A percentile compares a stretch with the other conserved stretches of the same genome.
phyloP scores from a whole-genome alignment of 805 yeast genomes.

The Jamesozyma lodderae region DNA sequence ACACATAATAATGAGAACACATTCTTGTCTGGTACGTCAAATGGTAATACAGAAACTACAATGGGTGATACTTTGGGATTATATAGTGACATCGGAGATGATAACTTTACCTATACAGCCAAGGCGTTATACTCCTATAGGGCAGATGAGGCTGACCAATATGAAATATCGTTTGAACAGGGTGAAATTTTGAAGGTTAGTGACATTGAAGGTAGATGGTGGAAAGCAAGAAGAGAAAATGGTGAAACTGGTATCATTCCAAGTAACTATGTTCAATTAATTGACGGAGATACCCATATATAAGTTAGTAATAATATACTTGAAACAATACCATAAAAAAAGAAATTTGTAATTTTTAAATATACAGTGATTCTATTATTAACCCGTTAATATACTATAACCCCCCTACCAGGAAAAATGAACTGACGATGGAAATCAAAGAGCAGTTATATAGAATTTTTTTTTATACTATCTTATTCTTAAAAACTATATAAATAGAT shows the following conservation, averaged over 20 bases:
- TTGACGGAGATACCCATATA: conserved; percentile 28
- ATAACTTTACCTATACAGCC: conserved; percentile 69
- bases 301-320: conserved; percentile 5
- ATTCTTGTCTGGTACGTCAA: conserved; percentile 22
- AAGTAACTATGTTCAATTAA: conserved; percentile 78
- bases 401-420: too few relatives aligned
- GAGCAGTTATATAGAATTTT: too few relatives aligned
- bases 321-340: neutral
- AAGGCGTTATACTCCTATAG: conserved; percentile 77
- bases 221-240: conserved; percentile 86
- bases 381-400: neutral
- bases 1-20: conserved; percentile 13
- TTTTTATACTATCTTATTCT: neutral
- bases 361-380: too few relatives aligned
- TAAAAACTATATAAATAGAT: neutral
- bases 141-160: conserved; percentile 87
- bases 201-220: conserved; percentile 94
- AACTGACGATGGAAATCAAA: too few relatives aligned
- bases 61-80: conserved; percentile 30
- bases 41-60: conserved; percentile 28
- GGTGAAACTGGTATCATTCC: conserved; percentile 97
- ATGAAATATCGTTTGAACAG: conserved; percentile 82
- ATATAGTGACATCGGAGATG: conserved; percentile 31
- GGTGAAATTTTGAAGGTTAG: conserved; percentile 89
- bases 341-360: neutral